Percentiles rank a stretch among this genome's conserved stretches.
These are phyloP conservation scores for Jaltomata sinuosa DNA, from an alignment of 257 asterid genomes.

Conservation along the genomic window DNA sequence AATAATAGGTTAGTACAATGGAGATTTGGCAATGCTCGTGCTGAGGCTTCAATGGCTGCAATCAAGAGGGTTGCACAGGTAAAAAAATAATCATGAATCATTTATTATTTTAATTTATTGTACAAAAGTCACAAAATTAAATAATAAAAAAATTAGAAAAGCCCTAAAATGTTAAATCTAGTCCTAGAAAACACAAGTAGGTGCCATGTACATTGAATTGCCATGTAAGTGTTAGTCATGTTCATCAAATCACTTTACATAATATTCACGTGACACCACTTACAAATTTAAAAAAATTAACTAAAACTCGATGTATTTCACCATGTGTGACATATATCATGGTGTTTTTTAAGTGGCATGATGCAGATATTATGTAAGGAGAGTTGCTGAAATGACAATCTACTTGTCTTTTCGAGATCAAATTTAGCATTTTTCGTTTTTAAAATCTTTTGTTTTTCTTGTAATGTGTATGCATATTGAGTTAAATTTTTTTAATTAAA, in stretches of 20 bases:
- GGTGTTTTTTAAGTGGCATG: neutral
- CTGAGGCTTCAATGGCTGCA: slow-evolving; percentile 36
- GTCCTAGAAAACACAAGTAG: neutral
- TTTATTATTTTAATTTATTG: no score
- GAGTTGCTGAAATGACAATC: neutral
- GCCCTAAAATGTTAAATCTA: neutral
- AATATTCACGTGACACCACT: neutral
- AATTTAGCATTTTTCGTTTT: neutral
- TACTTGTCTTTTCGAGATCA: no score
- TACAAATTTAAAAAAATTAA: neutral
- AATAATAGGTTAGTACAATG: slow-evolving; percentile 67
- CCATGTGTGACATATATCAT: neutral
- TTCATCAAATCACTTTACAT: neutral
- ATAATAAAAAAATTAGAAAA: no score
- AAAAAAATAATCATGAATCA: no score
- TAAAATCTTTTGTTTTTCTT: no score
- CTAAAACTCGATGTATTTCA: neutral
- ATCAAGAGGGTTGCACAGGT: slow-evolving; percentile 47
- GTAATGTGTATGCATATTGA: neutral
- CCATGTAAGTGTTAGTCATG: neutral
- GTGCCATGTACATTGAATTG: no score
- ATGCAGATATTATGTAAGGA: neutral
- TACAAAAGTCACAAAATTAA: neutral
- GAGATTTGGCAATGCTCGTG: slow-evolving; percentile 76
- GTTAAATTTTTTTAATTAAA: no score